Base-by-base conservation (phyloP, 1,284 basidiomycete species). In the Caloboletus inedulis region DNA sequence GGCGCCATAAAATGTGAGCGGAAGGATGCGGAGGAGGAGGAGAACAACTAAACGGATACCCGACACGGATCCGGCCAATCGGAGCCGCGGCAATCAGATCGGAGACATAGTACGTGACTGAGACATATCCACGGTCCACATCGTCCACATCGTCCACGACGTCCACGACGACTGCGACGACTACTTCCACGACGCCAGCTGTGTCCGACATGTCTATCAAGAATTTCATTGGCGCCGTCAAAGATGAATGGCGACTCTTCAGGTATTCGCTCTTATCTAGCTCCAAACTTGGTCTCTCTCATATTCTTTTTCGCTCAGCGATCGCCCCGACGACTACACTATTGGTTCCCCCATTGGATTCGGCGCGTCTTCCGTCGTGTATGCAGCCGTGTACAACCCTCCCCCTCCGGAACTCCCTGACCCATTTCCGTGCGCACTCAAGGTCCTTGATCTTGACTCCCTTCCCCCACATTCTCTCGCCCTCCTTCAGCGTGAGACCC, bases 361-460 rank as follows among this genome's bases (percentile, higher is more conserved):
- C 60, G 92, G 92, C 16, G 88, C 92, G 2, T 92, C 91, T 1
- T 93, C 91, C 0, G 86, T 89, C 52, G 93, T 95, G 13, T 90
- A 93, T 62, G 71, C 85, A 29, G 92, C 93, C 1, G 72, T 73
- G 16, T 94, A 85, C 67, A 75, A 76, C 61, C 82, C 67, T 50
- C 73, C 59, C 51, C 59, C 55, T 45, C 62, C 71, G 23, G 68
- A 65, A 37, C 54, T 53, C 25, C 67, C 63, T 34, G 62, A 58
- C 25, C 70, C 77, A 7, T 74, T 78, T 35, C 81, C 87, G 7
- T 91, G 89, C 60, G 91, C 91, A 0, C 80, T 94, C 67, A 94
- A 94, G 70, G 88, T 95, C 49, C 82, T 94, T 50, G 91, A 95
- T 65, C 82, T 95, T 49, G 92, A 95, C 67, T 76, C 78, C 40